Evolutionary conservation across 352 stramenopile species (phyloP).

Genomic region (Globisporangium iwayamae): DNA sequence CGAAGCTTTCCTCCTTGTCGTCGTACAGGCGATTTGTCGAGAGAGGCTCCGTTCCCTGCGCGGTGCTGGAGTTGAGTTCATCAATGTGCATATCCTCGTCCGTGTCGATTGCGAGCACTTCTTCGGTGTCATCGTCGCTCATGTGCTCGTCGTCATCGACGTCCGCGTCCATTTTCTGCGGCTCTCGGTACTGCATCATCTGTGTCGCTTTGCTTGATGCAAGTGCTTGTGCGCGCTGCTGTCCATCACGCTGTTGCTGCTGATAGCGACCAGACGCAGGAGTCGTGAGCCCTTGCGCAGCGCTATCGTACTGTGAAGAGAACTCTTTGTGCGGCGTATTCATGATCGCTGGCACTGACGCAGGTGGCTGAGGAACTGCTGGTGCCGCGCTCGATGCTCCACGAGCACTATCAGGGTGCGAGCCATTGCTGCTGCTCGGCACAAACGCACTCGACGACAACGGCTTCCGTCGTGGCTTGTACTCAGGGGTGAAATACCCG

Average conservation of each 20-base stretch:
- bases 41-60: constrained; percentile 22
- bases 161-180: constrained; percentile 14
- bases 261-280: constrained; percentile 2
- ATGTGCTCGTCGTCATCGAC: constrained; percentile 39
- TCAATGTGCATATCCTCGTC: constrained; percentile 26
- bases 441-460: not conserved
- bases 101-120: constrained; percentile 39
- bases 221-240: not conserved
- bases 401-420: not conserved
- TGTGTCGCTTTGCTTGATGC: not conserved
- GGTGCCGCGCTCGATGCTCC: not conserved
- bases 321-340: constrained; percentile 4
- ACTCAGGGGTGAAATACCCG: constrained; percentile 55
- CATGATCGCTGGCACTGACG: not conserved
- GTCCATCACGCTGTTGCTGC: not conserved
- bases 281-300: not conserved
- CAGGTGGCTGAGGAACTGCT: not conserved
- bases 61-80: constrained; percentile 12
- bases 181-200: constrained; percentile 18
- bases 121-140: constrained; percentile 39
- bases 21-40: constrained; percentile 35
- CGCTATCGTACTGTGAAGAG: not conserved
- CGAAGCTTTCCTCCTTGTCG: constrained; percentile 43
- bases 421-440: not conserved
- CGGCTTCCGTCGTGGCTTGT: constrained; percentile 7